Conservation (phyloP, 108 stramenopile genomes). For the Tribonema minus region DNA sequence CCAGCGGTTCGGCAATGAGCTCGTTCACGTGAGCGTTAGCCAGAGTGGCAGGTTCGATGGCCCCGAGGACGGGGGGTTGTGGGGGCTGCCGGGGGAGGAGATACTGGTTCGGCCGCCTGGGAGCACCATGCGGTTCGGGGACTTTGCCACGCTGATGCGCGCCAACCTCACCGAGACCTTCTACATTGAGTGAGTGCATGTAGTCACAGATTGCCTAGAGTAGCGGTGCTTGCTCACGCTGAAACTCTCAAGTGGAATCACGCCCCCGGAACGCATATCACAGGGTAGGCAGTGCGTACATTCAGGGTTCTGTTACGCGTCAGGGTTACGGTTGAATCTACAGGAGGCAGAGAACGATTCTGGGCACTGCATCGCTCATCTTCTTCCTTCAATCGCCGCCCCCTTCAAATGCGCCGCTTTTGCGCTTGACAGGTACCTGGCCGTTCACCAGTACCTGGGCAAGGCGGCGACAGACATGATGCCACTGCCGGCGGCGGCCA, state of each 20-base stretch:
- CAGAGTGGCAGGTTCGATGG: constrained; percentile 20
- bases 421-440: constrained; percentile 6
- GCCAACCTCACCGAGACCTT: constrained; percentile 18
- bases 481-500: constrained; percentile 8
- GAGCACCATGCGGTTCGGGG: constrained; percentile 15
- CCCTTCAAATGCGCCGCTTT: too few relatives aligned
- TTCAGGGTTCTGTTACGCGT: too few relatives aligned
- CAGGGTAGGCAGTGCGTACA: too few relatives aligned
- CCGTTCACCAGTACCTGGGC: constrained; percentile 43
- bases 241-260: too few relatives aligned
- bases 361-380: too few relatives aligned
- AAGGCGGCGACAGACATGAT: constrained; percentile 4
- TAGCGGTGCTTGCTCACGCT: too few relatives aligned
- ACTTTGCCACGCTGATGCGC: constrained; percentile 18
- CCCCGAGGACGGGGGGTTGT: constrained; percentile 25
- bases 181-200: constrained; percentile 18
- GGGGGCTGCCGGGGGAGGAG: constrained; percentile 32
- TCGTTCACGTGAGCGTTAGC: neutral
- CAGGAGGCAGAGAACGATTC: too few relatives aligned
- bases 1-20: constrained; percentile 13
- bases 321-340: too few relatives aligned
- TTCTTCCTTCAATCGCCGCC: too few relatives aligned
- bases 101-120: constrained; percentile 41
- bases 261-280: too few relatives aligned
- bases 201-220: too few relatives aligned